These are phyloP conservation scores for Boletus tylopilopsis DNA, from an alignment of 768 basidiomycete genomes.

Conservation along the genomic window DNA sequence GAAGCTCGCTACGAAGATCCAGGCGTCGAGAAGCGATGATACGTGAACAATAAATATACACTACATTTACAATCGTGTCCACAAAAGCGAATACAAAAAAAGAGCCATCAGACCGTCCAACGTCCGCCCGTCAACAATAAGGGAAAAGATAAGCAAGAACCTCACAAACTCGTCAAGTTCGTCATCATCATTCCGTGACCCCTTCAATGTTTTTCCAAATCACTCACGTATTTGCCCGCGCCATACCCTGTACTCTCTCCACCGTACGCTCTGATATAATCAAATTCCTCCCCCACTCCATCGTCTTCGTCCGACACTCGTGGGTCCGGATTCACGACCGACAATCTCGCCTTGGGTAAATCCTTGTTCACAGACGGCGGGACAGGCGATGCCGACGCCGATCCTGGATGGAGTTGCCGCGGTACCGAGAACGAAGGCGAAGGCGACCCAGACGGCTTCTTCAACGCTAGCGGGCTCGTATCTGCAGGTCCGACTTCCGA, in stretches of 20 bases:
- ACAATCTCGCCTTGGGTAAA: constrained; percentile 17
- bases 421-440: constrained; percentile 21
- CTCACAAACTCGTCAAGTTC: background rate
- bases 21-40: no score
- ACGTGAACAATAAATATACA: no score
- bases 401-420: constrained; percentile 4
- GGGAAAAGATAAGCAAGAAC: background rate
- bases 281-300: constrained; percentile 38
- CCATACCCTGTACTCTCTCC: constrained; percentile 34
- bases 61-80: no score
- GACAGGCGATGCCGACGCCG: constrained; percentile 29
- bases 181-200: background rate
- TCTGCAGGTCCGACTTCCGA: constrained; percentile 33
- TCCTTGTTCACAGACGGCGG: background rate
- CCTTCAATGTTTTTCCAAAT: constrained; percentile 34
- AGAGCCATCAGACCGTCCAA: background rate
- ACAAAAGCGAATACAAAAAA: background rate
- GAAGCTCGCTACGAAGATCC: no score
- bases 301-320: constrained; percentile 35
- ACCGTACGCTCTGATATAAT: constrained; percentile 57
- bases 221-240: constrained; percentile 44
- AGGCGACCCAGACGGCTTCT: constrained; percentile 38
- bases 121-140: constrained; percentile 10
- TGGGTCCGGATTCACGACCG: constrained; percentile 29
- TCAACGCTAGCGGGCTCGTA: constrained; percentile 44